Evolutionary conservation across 2,329 filamentous ascomycete genomes (phyloP).

Genomic region (Apiospora saccharicola): DNA sequence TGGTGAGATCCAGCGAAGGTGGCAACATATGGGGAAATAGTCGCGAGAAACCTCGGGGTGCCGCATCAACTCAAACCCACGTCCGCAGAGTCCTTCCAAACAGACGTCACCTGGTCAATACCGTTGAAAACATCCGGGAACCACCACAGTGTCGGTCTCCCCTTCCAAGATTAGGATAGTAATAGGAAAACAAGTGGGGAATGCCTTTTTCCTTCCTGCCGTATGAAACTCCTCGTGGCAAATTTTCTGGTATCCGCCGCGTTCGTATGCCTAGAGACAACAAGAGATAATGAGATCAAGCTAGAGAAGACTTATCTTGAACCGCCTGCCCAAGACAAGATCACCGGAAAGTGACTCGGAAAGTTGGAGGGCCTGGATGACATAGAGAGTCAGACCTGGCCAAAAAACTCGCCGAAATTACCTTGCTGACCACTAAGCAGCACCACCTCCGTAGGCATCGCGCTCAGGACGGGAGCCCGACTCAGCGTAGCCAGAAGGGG

Average conservation of each 20-base stretch:
- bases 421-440: constrained; percentile 36
- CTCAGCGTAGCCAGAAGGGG: constrained; percentile 50
- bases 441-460: constrained; percentile 51
- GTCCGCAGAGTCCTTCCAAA: constrained; percentile 29
- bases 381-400: not conserved
- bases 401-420: not conserved
- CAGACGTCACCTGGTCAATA: constrained; percentile 22
- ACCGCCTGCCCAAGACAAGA: constrained; percentile 11
- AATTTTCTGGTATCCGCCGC: constrained; percentile 41
- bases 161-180: constrained; percentile 30
- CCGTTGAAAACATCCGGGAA: constrained; percentile 18
- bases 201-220: constrained; percentile 46
- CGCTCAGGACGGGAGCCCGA: constrained; percentile 51
- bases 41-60: constrained; percentile 21
- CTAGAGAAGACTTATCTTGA: constrained; percentile 27
- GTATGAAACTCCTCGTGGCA: constrained; percentile 43
- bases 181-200: constrained; percentile 38
- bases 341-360: not conserved
- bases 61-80: constrained; percentile 18
- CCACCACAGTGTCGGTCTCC: constrained; percentile 12
- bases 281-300: constrained; percentile 35
- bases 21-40: constrained; percentile 21
- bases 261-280: constrained; percentile 39
- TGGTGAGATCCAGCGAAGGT: constrained; percentile 37
- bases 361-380: not conserved